A percentile compares a stretch with the other conserved stretches of the same genome.
phyloP scores from a whole-genome alignment of 805 yeast genomes.

The Candida sithepensis region DNA sequence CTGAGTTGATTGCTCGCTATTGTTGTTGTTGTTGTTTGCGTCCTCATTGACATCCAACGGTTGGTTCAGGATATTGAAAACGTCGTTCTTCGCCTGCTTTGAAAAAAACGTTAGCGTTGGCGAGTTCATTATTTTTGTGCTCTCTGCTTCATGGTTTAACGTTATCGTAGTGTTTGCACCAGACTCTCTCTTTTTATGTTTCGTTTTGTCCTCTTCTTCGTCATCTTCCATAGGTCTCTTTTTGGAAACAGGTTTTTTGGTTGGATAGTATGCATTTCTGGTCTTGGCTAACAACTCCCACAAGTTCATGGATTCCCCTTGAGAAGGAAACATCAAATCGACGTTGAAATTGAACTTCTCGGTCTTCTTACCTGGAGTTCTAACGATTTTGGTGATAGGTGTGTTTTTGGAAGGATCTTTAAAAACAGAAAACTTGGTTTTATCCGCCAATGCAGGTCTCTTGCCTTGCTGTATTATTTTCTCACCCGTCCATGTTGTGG shows the following conservation, averaged over 20 bases:
- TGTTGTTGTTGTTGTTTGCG: slow-evolving; percentile 7
- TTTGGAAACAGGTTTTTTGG: neutral
- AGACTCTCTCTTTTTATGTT: slow-evolving; percentile 3
- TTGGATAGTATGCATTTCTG: slow-evolving; percentile 29
- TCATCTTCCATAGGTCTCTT: slow-evolving; percentile 7
- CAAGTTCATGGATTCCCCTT: slow-evolving; percentile 38
- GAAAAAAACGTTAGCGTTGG: slow-evolving; percentile 81
- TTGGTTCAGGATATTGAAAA: slow-evolving; percentile 70
- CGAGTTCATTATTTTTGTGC: slow-evolving; percentile 41
- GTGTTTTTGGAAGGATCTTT: slow-evolving; percentile 33
- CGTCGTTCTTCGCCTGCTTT: slow-evolving; percentile 70
- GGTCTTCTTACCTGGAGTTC: slow-evolving; percentile 52
- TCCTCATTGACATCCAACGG: slow-evolving; percentile 28
- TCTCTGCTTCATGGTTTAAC: slow-evolving; percentile 12
- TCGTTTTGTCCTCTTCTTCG: neutral
- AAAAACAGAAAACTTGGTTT: slow-evolving; percentile 33
- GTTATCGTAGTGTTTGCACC: slow-evolving; percentile 1
- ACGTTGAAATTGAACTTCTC: slow-evolving; percentile 62
- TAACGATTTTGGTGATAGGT: slow-evolving; percentile 47
- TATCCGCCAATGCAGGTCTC: neutral
- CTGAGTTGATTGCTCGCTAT: slow-evolving; percentile 10
- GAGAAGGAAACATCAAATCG: slow-evolving; percentile 47
- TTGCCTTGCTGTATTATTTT: slow-evolving; percentile 38
- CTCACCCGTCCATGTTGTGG: slow-evolving; percentile 66
- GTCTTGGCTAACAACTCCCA: slow-evolving; percentile 56